These are phyloP conservation scores for Lepidium didymum DNA, from an alignment of 345 rosid species.

Conservation along the genomic window DNA sequence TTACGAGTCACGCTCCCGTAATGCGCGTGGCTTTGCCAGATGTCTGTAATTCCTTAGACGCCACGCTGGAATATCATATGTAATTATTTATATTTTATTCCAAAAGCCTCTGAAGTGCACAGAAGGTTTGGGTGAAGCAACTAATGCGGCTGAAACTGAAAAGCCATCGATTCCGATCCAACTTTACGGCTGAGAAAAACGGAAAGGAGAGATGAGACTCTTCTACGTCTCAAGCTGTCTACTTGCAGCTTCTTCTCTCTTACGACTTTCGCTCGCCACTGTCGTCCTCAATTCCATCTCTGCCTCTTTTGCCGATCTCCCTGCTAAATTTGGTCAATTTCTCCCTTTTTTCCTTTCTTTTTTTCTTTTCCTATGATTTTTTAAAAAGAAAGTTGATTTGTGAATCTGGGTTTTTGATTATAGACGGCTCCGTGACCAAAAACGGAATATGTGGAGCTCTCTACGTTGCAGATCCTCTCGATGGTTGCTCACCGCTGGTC, in stretches of 20 bases:
- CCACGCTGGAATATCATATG: too few species aligned
- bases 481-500: slow-evolving; percentile 47
- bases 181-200: not conserved
- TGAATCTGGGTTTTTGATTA: not conserved
- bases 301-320: slow-evolving; percentile 52
- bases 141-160: not conserved
- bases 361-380: not conserved
- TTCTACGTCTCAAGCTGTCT: not conserved
- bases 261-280: slow-evolving; percentile 31
- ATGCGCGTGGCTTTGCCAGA: too few species aligned
- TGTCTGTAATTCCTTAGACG: too few species aligned
- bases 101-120: not conserved
- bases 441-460: slow-evolving; percentile 58
- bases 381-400: not conserved
- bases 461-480: slow-evolving; percentile 45
- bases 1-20: too few species aligned
- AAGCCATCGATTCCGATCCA: not conserved
- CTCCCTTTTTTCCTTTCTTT: not conserved
- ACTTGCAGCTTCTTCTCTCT: slow-evolving; percentile 11
- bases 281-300: slow-evolving; percentile 46
- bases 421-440: slow-evolving; percentile 36
- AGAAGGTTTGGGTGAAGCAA: slow-evolving; percentile 6
- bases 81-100: too few species aligned
- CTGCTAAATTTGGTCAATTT: slow-evolving; percentile 63
- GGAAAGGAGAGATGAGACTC: slow-evolving; percentile 21